phyloP scores from a whole-genome alignment of 1,284 basidiomycete species.

The Tremellales sp. region DNA sequence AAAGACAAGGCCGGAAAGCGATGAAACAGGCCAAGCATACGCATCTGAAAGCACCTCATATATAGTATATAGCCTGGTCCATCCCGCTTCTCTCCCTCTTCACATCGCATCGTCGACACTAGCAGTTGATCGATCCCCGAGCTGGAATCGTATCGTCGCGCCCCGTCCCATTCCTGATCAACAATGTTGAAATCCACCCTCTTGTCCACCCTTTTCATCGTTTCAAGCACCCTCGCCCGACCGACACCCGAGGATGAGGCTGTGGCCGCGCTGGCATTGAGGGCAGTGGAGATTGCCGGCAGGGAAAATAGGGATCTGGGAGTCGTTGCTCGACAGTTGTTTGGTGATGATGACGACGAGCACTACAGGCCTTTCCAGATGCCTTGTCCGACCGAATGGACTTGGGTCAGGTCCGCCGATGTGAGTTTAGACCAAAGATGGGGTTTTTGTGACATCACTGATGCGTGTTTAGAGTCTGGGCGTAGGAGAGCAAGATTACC shows the following conservation, averaged over 20 bases:
- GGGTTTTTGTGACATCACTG: not conserved
- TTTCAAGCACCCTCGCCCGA: not conserved
- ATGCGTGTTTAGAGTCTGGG: slow-evolving; percentile 24
- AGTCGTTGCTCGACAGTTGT: not conserved
- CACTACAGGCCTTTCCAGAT: slow-evolving; percentile 44
- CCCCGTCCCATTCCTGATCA: too few species aligned
- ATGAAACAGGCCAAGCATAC: too few species aligned
- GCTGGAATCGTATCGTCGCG: too few species aligned
- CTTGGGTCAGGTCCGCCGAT: slow-evolving; percentile 41
- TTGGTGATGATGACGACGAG: slow-evolving; percentile 11
- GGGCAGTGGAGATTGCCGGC: not conserved
- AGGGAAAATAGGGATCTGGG: not conserved
- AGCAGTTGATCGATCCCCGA: too few species aligned
- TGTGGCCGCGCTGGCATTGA: not conserved
- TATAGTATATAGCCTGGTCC: too few species aligned
- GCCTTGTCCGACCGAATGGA: slow-evolving; percentile 34
- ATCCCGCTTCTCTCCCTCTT: too few species aligned
- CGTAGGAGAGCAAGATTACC: slow-evolving; percentile 31
- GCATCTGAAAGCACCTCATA: too few species aligned
- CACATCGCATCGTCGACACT: too few species aligned
- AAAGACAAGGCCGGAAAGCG: too few species aligned
- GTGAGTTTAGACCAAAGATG: slow-evolving; percentile 21
- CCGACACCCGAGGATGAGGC: not conserved
- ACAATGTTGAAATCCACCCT: not conserved
- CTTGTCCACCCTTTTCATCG: not conserved